A percentile compares a stretch with the other conserved stretches of the same genome.
phyloP scores from a whole-genome alignment of 2,329 filamentous ascomycete species.

The Aspergillus tubingensis region DNA sequence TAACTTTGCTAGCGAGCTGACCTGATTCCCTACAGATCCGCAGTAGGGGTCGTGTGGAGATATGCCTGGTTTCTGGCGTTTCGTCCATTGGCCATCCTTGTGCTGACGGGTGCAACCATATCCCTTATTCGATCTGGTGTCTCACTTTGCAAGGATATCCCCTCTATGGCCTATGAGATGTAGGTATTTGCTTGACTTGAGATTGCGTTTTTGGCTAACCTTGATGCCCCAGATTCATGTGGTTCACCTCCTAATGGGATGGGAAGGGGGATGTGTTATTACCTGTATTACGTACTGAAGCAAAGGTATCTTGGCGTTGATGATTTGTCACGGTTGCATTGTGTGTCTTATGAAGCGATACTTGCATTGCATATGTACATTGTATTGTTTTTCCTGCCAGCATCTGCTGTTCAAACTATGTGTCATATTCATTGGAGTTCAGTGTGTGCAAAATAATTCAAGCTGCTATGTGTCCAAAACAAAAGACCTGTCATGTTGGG shows the following conservation, averaged over 20 bases:
- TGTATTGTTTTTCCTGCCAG: no score
- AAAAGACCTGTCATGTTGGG: no score
- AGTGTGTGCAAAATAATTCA: no score
- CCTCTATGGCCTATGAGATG: conserved; percentile 6
- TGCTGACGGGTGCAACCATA: neutral
- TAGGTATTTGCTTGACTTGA: neutral
- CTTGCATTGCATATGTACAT: no score
- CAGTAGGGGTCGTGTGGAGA: neutral
- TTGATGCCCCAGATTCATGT: neutral
- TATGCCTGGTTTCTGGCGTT: neutral
- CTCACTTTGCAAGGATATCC: neutral
- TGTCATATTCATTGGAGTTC: no score
- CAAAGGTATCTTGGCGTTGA: neutral
- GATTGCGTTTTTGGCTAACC: no score
- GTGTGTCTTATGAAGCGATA: no score
- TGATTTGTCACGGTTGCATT: neutral
- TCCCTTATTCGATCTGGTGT: neutral
- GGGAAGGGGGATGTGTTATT: neutral
- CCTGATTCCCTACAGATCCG: neutral
- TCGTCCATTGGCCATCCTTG: neutral
- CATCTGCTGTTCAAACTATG: no score
- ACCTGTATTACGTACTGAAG: neutral
- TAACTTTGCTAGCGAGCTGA: neutral
- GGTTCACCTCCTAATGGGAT: neutral
- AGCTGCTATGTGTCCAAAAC: no score